Conservation (phyloP, 148 eudicot genomes). For the Oxyria digyna region DNA sequence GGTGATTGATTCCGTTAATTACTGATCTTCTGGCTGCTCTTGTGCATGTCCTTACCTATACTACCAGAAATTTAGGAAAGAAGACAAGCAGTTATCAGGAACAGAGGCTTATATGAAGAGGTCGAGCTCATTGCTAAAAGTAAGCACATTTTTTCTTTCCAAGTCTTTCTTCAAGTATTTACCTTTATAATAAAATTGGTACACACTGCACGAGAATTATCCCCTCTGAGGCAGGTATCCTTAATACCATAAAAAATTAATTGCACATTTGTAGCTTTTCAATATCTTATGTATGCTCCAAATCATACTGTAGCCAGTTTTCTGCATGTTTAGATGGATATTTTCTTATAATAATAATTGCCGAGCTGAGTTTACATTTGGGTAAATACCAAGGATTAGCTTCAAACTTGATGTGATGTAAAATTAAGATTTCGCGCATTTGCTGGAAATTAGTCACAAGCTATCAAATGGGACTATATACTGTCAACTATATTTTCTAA, state of each 20-base stretch:
- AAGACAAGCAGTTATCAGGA: conserved; percentile 63
- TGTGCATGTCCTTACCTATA: background rate
- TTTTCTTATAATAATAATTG: background rate
- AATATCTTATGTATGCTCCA: background rate
- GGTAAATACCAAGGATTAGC: background rate
- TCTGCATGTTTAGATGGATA: background rate
- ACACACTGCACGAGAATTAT: background rate
- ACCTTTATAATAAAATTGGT: background rate
- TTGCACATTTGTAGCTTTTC: background rate
- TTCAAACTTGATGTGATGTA: background rate
- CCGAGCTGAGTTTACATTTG: background rate
- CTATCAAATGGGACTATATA: background rate
- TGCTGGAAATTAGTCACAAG: background rate
- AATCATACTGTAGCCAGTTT: background rate
- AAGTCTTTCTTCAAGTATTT: background rate
- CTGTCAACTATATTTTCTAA: background rate
- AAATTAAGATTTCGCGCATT: background rate
- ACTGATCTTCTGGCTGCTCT: conserved; percentile 8
- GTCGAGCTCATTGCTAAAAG: conserved; percentile 68
- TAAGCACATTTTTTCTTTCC: conserved; percentile 22
- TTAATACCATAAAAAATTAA: background rate
- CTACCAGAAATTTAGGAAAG: conserved; percentile 83
- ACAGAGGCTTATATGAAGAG: conserved; percentile 86
- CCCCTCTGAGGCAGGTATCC: background rate
- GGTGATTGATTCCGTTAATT: background rate